Percentiles rank a stretch among this genome's conserved stretches.
These are phyloP conservation scores for Beta vulgaris DNA, from an alignment of 148 eudicot genomes.

Conservation along the genomic window DNA sequence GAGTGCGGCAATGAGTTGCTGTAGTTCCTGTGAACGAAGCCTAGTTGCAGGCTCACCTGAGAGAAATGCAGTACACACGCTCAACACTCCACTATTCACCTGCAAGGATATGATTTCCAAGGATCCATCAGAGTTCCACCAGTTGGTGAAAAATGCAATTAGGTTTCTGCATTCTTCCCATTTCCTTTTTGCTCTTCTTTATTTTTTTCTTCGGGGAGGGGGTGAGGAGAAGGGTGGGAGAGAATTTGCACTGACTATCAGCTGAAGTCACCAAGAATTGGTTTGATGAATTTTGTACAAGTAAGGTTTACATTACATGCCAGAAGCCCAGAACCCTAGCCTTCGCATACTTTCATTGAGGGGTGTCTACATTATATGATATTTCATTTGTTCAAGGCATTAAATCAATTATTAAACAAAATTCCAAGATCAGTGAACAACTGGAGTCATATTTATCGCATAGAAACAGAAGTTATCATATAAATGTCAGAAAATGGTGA, in stretches of 20 bases:
- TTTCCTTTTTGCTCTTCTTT: no score
- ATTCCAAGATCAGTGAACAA: not conserved
- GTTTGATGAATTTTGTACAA: no score
- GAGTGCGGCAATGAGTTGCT: constrained; percentile 96
- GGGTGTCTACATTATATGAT: no score
- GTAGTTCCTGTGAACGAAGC: constrained; percentile 93
- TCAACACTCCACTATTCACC: constrained; percentile 98
- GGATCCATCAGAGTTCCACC: not conserved
- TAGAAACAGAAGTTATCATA: no score
- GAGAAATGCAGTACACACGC: constrained; percentile 97
- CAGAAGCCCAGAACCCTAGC: not conserved
- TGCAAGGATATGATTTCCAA: constrained; percentile 24
- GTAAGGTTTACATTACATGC: no score
- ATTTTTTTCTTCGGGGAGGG: no score
- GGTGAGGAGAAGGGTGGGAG: no score
- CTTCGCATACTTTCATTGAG: no score
- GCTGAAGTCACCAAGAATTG: no score
- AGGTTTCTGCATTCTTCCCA: not conserved
- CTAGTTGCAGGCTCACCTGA: constrained; percentile 99
- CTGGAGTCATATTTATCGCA: no score
- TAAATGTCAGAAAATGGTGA: not conserved
- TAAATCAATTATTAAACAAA: not conserved
- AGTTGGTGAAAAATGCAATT: not conserved
- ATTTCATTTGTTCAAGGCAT: not conserved
- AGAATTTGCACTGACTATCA: no score